These are phyloP conservation scores for Hagleromyces aurorensis DNA, from an alignment of 805 yeast genomes.

Conservation along the genomic window DNA sequence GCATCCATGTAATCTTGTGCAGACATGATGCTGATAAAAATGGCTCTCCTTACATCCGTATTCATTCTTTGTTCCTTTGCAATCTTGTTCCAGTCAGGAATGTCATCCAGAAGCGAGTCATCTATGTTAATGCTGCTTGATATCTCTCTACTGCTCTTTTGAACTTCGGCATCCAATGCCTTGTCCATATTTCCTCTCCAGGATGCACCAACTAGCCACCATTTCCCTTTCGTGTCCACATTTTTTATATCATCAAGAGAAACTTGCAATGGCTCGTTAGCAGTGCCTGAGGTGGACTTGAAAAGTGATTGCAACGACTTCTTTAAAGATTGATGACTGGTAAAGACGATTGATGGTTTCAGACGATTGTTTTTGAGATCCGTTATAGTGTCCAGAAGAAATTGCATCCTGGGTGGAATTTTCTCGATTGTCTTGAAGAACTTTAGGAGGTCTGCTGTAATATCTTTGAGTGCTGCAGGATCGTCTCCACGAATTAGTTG, in stretches of 20 bases:
- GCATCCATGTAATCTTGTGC: conserved; percentile 90
- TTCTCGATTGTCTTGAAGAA: conserved; percentile 33
- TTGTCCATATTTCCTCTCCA: conserved; percentile 65
- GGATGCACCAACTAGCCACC: conserved; percentile 99
- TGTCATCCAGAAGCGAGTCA: conserved; percentile 54
- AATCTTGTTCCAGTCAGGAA: conserved; percentile 82
- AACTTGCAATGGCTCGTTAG: conserved; percentile 72
- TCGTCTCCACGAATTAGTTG: conserved; percentile 84
- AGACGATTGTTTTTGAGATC: conserved; percentile 81
- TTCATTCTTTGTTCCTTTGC: conserved; percentile 89
- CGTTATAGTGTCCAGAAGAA: conserved; percentile 76
- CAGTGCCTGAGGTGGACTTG: conserved; percentile 29
- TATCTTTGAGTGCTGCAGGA: conserved; percentile 75
- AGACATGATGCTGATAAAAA: conserved; percentile 90
- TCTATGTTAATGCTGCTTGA: conserved; percentile 35
- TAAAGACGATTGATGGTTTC: conserved; percentile 34
- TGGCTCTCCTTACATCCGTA: conserved; percentile 89
- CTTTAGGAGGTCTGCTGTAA: conserved; percentile 36
- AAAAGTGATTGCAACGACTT: conserved; percentile 48
- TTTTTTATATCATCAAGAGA: conserved; percentile 71
- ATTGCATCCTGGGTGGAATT: conserved; percentile 66
- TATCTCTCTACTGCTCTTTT: conserved; percentile 13
- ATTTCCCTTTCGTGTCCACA: conserved; percentile 78
- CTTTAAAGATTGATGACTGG: conserved; percentile 30
- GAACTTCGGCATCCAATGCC: conserved; percentile 20